These are phyloP conservation scores for Penicillium cataractarum DNA, from an alignment of 495 filamentous ascomycete genomes.

Conservation along the genomic window DNA sequence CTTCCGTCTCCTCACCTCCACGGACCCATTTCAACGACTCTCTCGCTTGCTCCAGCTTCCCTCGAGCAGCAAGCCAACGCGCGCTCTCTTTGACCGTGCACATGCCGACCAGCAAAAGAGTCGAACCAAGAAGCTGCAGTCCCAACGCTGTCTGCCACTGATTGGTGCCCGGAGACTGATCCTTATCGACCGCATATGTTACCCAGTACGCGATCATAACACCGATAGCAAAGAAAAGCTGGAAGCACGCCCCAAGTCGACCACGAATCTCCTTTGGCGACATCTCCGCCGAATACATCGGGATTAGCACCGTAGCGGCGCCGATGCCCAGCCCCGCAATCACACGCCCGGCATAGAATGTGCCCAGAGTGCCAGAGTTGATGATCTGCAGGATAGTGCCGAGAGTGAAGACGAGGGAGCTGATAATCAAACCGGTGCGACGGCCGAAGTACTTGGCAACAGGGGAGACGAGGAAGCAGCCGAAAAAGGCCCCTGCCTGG, in stretches of 20 bases:
- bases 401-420: slow-evolving; percentile 45
- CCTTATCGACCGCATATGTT: slow-evolving; percentile 48
- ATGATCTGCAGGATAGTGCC: slow-evolving; percentile 50
- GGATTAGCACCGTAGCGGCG: slow-evolving; percentile 54
- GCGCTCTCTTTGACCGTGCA: slow-evolving; percentile 50
- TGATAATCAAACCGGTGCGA: slow-evolving; percentile 41
- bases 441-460: slow-evolving; percentile 49
- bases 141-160: slow-evolving; percentile 60
- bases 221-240: slow-evolving; percentile 52
- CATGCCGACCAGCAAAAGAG: slow-evolving; percentile 49
- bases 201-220: slow-evolving; percentile 56
- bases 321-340: slow-evolving; percentile 61
- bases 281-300: slow-evolving; percentile 58
- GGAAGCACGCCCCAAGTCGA: slow-evolving; percentile 53
- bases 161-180: slow-evolving; percentile 31
- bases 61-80: slow-evolving; percentile 54
- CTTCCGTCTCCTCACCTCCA: slow-evolving; percentile 35
- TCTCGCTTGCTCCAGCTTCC: slow-evolving; percentile 24
- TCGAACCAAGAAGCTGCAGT: slow-evolving; percentile 51
- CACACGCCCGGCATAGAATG: slow-evolving; percentile 52
- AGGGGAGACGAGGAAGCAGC: slow-evolving; percentile 51
- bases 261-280: slow-evolving; percentile 56
- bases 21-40: slow-evolving; percentile 27
- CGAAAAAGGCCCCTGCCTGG: slow-evolving; percentile 48
- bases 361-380: slow-evolving; percentile 43